Evolutionary conservation across 2,329 filamentous ascomycete genomes (phyloP).

Genomic region (Bisporella sp.): DNA sequence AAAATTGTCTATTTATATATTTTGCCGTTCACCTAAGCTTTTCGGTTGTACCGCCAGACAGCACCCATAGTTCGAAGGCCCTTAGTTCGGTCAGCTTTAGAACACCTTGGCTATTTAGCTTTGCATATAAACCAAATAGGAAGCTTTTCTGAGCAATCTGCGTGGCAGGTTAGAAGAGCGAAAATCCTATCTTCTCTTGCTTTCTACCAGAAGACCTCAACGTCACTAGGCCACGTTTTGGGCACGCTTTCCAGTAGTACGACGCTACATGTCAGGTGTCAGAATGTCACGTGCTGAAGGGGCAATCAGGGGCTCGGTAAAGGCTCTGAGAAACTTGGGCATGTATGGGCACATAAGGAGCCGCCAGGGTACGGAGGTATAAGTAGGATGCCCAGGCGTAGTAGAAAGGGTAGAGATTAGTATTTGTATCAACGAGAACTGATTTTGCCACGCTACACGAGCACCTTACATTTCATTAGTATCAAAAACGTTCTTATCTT

Average conservation of each 20-base stretch:
- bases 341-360: too few species aligned
- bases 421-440: too few species aligned
- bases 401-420: too few species aligned
- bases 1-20: background rate
- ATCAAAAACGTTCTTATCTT: background rate
- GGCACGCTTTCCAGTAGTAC: background rate
- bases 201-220: background rate
- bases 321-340: too few species aligned
- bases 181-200: background rate
- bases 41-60: background rate
- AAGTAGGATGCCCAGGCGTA: too few species aligned
- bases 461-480: too few species aligned
- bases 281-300: too few species aligned
- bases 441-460: too few species aligned
- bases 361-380: too few species aligned
- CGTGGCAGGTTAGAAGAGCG: background rate
- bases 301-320: too few species aligned
- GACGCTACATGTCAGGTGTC: too few species aligned
- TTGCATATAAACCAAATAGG: background rate
- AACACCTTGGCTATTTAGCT: background rate
- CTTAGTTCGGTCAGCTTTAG: background rate
- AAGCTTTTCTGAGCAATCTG: background rate
- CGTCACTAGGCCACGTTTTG: background rate
- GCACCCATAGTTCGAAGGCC: background rate
- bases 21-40: background rate